Conservation (phyloP, 768 basidiomycete genomes). For the Macrocybe gigantea region DNA sequence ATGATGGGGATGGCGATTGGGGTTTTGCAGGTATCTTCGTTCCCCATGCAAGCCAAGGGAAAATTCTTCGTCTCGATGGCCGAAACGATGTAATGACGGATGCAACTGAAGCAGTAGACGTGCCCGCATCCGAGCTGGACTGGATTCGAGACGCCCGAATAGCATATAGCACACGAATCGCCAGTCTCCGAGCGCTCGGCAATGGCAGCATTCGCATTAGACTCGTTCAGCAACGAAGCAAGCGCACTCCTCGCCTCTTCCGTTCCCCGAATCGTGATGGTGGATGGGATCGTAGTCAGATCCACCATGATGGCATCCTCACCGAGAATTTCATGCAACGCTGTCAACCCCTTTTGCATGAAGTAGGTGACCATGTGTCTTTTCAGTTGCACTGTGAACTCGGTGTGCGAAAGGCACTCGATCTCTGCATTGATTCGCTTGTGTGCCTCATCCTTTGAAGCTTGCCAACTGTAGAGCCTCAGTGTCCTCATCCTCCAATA, state of each 20-base stretch:
- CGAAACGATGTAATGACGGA: conserved; percentile 40
- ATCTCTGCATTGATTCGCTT: conserved; percentile 42
- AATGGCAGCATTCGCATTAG: conserved; percentile 16
- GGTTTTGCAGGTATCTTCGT: conserved; percentile 46
- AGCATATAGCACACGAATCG: conserved; percentile 49
- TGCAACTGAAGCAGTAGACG: conserved; percentile 41
- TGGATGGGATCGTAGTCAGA: conserved; percentile 34
- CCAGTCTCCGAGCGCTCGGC: conserved; percentile 1
- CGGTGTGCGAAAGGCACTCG: conserved; percentile 36
- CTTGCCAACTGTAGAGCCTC: conserved; percentile 38
- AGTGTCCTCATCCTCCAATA: conserved; percentile 41
- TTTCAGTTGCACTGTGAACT: conserved; percentile 33
- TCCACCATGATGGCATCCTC: conserved; percentile 37
- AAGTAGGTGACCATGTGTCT: conserved; percentile 42
- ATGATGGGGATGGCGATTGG: conserved; percentile 51
- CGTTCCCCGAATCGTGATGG: conserved; percentile 47
- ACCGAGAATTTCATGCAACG: conserved; percentile 47
- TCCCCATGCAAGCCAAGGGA: conserved; percentile 61
- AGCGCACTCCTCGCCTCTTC: conserved; percentile 49
- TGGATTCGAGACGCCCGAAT: conserved; percentile 34
- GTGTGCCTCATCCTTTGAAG: conserved; percentile 34
- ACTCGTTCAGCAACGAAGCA: conserved; percentile 36
- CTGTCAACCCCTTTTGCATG: conserved; percentile 40
- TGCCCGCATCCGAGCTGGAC: conserved; percentile 43
- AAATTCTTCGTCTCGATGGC: conserved; percentile 39